Evolutionary conservation across 2,329 filamentous ascomycete genomes (phyloP).

Genomic region (Talaromyces piceae): DNA sequence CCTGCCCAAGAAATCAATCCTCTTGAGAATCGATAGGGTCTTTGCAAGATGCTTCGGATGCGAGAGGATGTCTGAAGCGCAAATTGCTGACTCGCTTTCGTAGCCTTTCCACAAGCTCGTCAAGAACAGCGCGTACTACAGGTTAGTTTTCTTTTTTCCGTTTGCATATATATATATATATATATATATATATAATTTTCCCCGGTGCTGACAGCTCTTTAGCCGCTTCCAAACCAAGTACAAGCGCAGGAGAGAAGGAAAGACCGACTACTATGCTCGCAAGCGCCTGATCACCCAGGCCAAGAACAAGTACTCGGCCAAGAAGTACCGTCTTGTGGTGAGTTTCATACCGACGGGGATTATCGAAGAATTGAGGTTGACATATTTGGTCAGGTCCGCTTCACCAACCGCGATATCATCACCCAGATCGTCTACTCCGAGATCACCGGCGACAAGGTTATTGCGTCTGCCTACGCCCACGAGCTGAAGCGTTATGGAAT

Average conservation of each 20-base stretch:
- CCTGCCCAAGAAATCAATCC: constrained; percentile 12
- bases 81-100: constrained; percentile 92
- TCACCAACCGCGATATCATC: constrained; percentile 99
- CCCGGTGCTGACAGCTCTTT: constrained; percentile 11
- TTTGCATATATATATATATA: not conserved
- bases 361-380: no score
- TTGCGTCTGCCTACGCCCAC: constrained; percentile 86
- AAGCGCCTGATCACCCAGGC: constrained; percentile 99
- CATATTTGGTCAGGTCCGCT: constrained; percentile 68
- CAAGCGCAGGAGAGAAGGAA: constrained; percentile 89
- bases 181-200: no score
- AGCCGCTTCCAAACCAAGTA: constrained; percentile 99
- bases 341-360: no score
- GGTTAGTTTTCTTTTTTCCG: constrained; percentile 50
- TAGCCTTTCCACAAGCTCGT: constrained; percentile 88
- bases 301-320: constrained; percentile 98
- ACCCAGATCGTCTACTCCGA: constrained; percentile 95
- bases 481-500: constrained; percentile 98
- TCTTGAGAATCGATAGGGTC: constrained; percentile 49
- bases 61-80: constrained; percentile 79
- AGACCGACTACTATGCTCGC: constrained; percentile 99
- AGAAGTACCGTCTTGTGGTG: constrained; percentile 96
- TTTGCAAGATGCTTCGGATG: constrained; percentile 97
- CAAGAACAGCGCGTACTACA: constrained; percentile 99
- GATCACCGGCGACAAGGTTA: constrained; percentile 96